phyloP scores from a whole-genome alignment of 257 asterid genomes.

The Lavandula angustifolia region DNA sequence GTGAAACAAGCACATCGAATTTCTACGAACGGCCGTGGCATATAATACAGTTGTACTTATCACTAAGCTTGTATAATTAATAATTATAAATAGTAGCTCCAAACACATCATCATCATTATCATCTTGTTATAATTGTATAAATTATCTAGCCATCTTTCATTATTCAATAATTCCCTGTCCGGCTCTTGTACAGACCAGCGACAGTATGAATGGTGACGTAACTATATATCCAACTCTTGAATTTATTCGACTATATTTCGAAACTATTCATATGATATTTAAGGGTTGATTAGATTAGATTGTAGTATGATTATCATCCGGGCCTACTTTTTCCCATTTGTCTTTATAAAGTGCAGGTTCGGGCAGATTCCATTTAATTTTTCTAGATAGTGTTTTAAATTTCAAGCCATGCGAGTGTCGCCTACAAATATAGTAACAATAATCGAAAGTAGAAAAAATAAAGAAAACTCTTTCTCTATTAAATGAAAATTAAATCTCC shows the following conservation, averaged over 20 bases:
- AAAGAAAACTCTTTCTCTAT: conserved; percentile 16
- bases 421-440: conserved; percentile 2
- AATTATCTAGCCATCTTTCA: conserved; percentile 10
- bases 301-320: conserved; percentile 36
- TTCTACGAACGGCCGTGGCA: conserved; percentile 1
- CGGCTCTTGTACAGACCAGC: conserved; percentile 39
- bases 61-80: not conserved
- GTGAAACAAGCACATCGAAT: not conserved
- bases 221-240: conserved; percentile 29
- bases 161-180: conserved; percentile 12
- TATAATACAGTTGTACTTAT: conserved; percentile 22
- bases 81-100: not conserved
- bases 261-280: conserved; percentile 25
- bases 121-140: conserved; percentile 20
- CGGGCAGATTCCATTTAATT: conserved; percentile 25
- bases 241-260: not conserved
- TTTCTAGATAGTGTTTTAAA: conserved; percentile 15
- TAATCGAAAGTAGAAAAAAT: not conserved
- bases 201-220: conserved; percentile 38
- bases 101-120: conserved; percentile 23
- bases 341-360: conserved; percentile 29
- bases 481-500: not conserved
- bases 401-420: conserved; percentile 28
- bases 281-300: conserved; percentile 29
- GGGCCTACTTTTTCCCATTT: conserved; percentile 26